Conservation (phyloP, 148 eudicot genomes). For the Amaranthus cruentus region DNA sequence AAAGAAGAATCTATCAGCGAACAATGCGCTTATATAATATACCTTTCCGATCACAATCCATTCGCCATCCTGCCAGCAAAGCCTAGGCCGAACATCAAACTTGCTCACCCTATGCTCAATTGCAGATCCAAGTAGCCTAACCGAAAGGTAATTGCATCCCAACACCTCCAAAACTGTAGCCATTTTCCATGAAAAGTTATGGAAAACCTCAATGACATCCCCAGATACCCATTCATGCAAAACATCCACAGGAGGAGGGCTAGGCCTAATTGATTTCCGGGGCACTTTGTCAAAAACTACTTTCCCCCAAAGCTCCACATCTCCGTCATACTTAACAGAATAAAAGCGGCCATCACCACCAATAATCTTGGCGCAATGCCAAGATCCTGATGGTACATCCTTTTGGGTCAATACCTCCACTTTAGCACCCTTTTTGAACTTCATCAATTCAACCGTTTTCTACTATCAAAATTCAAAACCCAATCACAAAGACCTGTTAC, state of each 20-base stretch:
- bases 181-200: conserved; percentile 58
- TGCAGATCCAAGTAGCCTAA: conserved; percentile 61
- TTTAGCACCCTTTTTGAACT: conserved; percentile 60
- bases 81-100: conserved; percentile 55
- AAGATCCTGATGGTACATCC: conserved; percentile 60
- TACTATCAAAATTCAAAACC: conserved; percentile 23
- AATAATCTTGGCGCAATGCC: conserved; percentile 62
- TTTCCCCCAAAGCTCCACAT: conserved; percentile 23
- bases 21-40: conserved; percentile 5
- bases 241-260: conserved; percentile 50
- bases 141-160: conserved; percentile 30
- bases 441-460: conserved; percentile 31
- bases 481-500: conserved; percentile 32
- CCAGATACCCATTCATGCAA: conserved; percentile 46
- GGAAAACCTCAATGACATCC: conserved; percentile 66
- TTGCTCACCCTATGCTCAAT: conserved; percentile 40
- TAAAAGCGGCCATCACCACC: conserved; percentile 47
- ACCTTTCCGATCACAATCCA: conserved; percentile 68
- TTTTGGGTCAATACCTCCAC: conserved; percentile 59
- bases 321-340: conserved; percentile 46
- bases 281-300: conserved; percentile 43
- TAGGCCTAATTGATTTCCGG: conserved; percentile 59
- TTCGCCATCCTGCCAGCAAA: conserved; percentile 61
- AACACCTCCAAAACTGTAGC: conserved; percentile 46
- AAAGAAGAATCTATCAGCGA: not conserved